These are phyloP conservation scores for Cyberlindnera veronae DNA, from an alignment of 805 yeast species.

Conservation along the genomic window DNA sequence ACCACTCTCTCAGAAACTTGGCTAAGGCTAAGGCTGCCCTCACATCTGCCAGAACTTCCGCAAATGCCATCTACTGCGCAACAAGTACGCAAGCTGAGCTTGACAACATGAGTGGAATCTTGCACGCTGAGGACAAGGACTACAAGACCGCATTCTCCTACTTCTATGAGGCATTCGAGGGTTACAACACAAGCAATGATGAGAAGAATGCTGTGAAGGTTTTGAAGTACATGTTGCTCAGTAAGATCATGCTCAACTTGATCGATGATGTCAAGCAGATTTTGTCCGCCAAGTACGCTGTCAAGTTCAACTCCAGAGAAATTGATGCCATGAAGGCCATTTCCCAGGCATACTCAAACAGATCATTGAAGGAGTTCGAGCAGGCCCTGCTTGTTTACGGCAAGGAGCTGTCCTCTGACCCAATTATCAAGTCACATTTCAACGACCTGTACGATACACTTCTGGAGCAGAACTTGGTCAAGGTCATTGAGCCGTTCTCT, in stretches of 20 bases:
- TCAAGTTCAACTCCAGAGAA: conserved; percentile 74
- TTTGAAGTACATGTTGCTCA: conserved; percentile 86
- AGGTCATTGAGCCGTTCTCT: conserved; percentile 93
- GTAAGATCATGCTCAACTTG: conserved; percentile 88
- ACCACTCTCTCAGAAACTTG: conserved; percentile 85
- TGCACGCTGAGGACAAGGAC: conserved; percentile 96
- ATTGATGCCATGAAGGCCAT: conserved; percentile 96
- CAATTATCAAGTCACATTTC: conserved; percentile 86
- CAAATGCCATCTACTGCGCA: conserved; percentile 95
- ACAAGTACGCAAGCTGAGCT: conserved; percentile 91
- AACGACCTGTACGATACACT: conserved; percentile 89
- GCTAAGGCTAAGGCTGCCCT: conserved; percentile 90
- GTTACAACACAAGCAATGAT: conserved; percentile 56
- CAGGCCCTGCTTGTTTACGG: conserved; percentile 69
- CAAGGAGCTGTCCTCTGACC: conserved; percentile 76
- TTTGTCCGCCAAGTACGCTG: conserved; percentile 67
- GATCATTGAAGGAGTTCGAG: conserved; percentile 90
- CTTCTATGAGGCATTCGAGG: conserved; percentile 93
- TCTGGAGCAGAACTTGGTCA: conserved; percentile 87
- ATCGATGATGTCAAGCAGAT: conserved; percentile 82
- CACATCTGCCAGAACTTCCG: conserved; percentile 94
- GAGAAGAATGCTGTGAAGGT: conserved; percentile 72
- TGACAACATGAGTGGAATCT: conserved; percentile 91
- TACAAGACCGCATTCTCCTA: conserved; percentile 94
- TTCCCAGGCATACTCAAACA: conserved; percentile 82